phyloP scores from a whole-genome alignment of 108 stramenopile species.

The Phaeodactylum tricornutum region DNA sequence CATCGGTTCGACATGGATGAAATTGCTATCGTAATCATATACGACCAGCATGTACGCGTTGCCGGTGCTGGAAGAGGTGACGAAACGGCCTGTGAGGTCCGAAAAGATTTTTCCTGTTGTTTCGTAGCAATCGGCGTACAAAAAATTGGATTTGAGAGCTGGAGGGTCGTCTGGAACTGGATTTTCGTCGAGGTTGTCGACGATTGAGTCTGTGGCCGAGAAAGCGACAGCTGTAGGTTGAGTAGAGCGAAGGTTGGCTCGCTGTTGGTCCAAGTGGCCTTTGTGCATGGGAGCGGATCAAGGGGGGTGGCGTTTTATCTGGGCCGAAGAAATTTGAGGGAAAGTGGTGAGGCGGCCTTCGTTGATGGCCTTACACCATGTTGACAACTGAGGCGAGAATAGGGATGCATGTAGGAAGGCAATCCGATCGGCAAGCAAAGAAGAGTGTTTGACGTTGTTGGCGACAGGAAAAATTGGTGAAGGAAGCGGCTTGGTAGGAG shows the following conservation, averaged over 20 bases:
- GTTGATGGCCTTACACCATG: not conserved
- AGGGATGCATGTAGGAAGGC: constrained; percentile 12
- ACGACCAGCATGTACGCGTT: constrained; percentile 19
- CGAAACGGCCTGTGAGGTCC: too few species aligned
- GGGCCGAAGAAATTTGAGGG: not conserved
- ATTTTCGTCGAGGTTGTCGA: too few species aligned
- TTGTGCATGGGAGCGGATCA: constrained; percentile 3
- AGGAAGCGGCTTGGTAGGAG: too few species aligned
- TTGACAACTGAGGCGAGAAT: constrained; percentile 11
- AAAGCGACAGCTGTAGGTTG: too few species aligned
- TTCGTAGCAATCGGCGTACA: too few species aligned
- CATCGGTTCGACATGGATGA: constrained; percentile 22
- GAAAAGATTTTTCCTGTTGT: too few species aligned
- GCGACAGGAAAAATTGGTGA: too few species aligned
- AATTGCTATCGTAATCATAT: constrained; percentile 29
- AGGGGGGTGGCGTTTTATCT: constrained; percentile 5
- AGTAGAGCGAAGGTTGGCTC: constrained; percentile 7
- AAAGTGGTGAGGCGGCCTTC: constrained; percentile 2
- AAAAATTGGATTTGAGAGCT: too few species aligned
- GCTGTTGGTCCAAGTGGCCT: constrained; percentile 17
- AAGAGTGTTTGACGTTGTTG: too few species aligned
- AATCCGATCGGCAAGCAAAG: constrained; percentile 1
- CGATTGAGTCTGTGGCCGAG: too few species aligned
- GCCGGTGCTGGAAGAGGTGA: constrained; percentile 2
- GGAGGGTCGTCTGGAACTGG: too few species aligned